Conservation (phyloP, 139 green algal genomes). For the Nannochloris sp. region DNA sequence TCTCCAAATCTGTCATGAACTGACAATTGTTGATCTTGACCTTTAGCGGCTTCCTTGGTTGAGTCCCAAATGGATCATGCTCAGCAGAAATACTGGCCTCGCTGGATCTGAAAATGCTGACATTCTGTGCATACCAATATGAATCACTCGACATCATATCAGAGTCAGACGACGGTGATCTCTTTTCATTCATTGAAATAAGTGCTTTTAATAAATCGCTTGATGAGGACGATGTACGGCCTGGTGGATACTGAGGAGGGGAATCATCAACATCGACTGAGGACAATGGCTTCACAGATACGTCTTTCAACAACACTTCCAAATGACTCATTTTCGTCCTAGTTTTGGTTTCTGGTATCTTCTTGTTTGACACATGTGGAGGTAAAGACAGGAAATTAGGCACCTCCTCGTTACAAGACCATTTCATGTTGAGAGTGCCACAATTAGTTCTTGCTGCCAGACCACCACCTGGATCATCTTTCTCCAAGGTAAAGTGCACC, state of each 20-base stretch:
- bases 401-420: constrained; percentile 29
- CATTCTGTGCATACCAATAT: background rate
- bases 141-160: background rate
- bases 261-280: no score
- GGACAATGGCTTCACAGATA: background rate
- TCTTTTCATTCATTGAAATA: no score
- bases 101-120: background rate
- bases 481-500: constrained; percentile 32
- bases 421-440: constrained; percentile 5
- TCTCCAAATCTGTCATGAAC: constrained; percentile 23
- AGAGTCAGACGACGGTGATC: no score
- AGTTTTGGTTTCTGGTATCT: background rate
- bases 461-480: constrained; percentile 10
- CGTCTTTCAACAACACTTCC: constrained; percentile 1
- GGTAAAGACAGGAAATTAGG: constrained; percentile 15
- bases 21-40: constrained; percentile 32
- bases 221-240: no score
- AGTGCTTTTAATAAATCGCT: no score
- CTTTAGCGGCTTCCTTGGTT: constrained; percentile 16
- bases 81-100: background rate
- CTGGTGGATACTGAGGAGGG: no score
- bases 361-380: constrained; percentile 3
- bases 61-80: background rate
- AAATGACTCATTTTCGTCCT: background rate
- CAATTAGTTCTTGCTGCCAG: background rate